Conservation (phyloP, 1,284 basidiomycete genomes). For the Termitomyces sp. region DNA sequence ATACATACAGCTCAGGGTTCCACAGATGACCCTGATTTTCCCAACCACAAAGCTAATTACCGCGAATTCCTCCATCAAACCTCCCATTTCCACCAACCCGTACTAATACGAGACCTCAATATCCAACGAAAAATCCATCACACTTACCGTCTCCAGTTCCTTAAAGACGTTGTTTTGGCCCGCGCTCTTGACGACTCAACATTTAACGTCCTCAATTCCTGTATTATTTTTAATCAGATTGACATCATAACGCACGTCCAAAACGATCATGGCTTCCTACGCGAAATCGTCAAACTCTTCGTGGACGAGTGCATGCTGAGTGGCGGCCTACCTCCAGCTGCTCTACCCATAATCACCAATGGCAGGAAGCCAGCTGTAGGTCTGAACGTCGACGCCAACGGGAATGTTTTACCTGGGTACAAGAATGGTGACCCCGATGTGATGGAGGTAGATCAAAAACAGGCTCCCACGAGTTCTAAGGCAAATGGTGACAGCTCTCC, state of each 20-base stretch:
- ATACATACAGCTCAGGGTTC: constrained; percentile 6
- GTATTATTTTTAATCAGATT: constrained; percentile 98
- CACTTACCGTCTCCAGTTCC: constrained; percentile 93
- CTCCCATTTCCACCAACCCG: constrained; percentile 82
- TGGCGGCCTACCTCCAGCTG: constrained; percentile 25
- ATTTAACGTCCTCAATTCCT: constrained; percentile 94
- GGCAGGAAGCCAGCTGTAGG: constrained; percentile 14
- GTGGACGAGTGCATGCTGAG: constrained; percentile 59
- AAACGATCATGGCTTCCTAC: constrained; percentile 70
- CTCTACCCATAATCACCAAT: constrained; percentile 7
- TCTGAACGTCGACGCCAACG: constrained; percentile 24
- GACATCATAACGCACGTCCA: constrained; percentile 94
- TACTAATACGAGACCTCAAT: constrained; percentile 67
- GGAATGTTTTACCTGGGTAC: constrained; percentile 15
- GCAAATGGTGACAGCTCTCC: constrained; percentile 23
- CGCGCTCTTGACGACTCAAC: constrained; percentile 94
- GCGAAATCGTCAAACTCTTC: constrained; percentile 76
- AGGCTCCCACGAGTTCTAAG: constrained; percentile 18
- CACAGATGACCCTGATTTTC: constrained; percentile 95
- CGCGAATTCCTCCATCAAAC: constrained; percentile 85
- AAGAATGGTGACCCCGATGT: constrained; percentile 18
- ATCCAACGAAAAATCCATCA: constrained; percentile 91
- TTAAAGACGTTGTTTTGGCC: constrained; percentile 97
- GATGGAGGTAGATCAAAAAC: constrained; percentile 36
- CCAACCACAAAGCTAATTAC: constrained; percentile 92